phyloP scores from a whole-genome alignment of 805 yeast species.

The Kodamaea restingae region DNA sequence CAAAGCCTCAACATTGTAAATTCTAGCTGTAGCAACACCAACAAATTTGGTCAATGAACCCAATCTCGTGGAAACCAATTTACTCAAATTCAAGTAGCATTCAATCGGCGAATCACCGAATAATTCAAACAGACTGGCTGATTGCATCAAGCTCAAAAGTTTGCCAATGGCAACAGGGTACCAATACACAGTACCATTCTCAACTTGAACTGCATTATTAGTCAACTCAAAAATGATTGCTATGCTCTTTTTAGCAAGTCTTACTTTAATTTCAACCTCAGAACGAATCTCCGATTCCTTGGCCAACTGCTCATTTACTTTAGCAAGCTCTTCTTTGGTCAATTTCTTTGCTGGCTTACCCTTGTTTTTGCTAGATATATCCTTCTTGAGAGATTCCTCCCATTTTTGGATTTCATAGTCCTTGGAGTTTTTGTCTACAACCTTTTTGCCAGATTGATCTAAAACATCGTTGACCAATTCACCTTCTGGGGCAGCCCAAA shows the following conservation, averaged over 20 bases:
- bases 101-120: constrained; percentile 43
- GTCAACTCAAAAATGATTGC: constrained; percentile 54
- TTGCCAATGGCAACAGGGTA: constrained; percentile 58
- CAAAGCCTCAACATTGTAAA: constrained; percentile 43
- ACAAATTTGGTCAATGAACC: constrained; percentile 48
- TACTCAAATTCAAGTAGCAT: constrained; percentile 54
- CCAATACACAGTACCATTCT: constrained; percentile 70
- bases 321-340: constrained; percentile 69
- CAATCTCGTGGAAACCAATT: constrained; percentile 48
- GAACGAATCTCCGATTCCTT: constrained; percentile 58
- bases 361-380: constrained; percentile 55
- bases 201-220: constrained; percentile 45
- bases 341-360: constrained; percentile 45
- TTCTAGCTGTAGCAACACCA: constrained; percentile 69
- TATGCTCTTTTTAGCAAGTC: constrained; percentile 45
- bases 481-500: constrained; percentile 71
- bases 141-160: constrained; percentile 44
- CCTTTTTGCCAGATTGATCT: constrained; percentile 37
- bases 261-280: constrained; percentile 36
- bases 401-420: constrained; percentile 84
- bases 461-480: constrained; percentile 64
- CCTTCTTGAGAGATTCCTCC: constrained; percentile 82
- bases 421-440: constrained; percentile 66
- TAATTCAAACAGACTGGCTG: constrained; percentile 27
- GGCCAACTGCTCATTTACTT: constrained; percentile 58